Evolutionary conservation across 1,284 basidiomycete species (phyloP).

Genomic region (Trichosporon ovoides): DNA sequence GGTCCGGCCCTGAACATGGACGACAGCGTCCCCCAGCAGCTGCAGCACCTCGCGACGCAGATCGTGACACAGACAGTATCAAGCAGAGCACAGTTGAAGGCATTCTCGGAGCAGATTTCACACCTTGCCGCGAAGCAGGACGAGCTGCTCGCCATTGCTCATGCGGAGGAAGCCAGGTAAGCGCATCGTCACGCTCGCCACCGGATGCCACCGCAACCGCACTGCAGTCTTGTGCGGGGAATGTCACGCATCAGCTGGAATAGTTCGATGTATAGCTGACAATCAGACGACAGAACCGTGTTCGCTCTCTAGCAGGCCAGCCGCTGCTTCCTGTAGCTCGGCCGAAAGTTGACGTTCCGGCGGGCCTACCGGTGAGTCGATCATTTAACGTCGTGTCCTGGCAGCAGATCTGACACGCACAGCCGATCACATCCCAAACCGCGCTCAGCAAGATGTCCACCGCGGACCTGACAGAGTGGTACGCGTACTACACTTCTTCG

Average conservation of each 20-base stretch:
- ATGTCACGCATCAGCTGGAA: too few species aligned
- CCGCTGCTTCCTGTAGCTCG: neutral
- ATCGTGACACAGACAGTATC: neutral
- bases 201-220: neutral
- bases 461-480: neutral
- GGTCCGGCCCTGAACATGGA: neutral
- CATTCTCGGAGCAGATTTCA: neutral
- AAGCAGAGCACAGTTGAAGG: neutral
- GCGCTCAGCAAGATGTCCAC: neutral
- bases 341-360: neutral
- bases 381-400: neutral
- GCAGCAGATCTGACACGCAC: neutral
- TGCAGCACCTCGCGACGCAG: conserved; percentile 1
- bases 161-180: neutral
- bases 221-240: too few species aligned
- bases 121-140: neutral
- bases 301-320: neutral
- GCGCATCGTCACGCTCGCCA: neutral
- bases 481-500: neutral
- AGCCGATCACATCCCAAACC: neutral
- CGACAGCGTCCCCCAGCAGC: neutral
- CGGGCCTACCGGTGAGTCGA: neutral
- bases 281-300: conserved; percentile 1
- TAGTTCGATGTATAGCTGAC: neutral
- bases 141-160: neutral